phyloP scores from a whole-genome alignment of 495 filamentous ascomycete genomes.

The Lophium mytilinum region DNA sequence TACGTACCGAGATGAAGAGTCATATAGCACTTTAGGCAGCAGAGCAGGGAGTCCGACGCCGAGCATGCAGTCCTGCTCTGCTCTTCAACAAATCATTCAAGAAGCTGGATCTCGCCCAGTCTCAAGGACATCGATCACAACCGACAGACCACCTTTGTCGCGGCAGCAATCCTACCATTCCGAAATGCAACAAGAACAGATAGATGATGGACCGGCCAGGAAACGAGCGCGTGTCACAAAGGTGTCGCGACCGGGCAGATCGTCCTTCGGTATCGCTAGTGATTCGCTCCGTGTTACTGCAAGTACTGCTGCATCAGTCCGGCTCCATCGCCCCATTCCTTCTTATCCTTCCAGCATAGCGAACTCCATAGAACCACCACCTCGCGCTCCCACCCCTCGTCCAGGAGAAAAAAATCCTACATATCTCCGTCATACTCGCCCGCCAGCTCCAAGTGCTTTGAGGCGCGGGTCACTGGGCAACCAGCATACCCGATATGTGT shows the following conservation, averaged over 20 bases:
- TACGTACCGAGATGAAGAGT: background rate
- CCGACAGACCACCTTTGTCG: constrained; percentile 10
- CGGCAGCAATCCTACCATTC: background rate
- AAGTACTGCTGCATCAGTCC: constrained; percentile 77
- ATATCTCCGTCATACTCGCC: constrained; percentile 14
- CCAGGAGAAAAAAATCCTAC: constrained; percentile 14
- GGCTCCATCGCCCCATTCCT: constrained; percentile 71
- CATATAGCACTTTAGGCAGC: constrained; percentile 28
- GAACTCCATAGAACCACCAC: constrained; percentile 61
- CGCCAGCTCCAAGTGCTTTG: constrained; percentile 17
- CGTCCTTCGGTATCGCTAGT: constrained; percentile 59
- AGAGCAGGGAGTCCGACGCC: constrained; percentile 37
- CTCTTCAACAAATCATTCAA: constrained; percentile 5
- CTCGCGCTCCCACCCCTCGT: constrained; percentile 70
- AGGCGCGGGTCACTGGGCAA: constrained; percentile 12
- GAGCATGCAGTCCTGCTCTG: constrained; percentile 29
- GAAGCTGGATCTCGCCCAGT: constrained; percentile 36
- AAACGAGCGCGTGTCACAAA: constrained; percentile 68
- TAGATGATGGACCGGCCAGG: constrained; percentile 42
- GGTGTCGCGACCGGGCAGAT: constrained; percentile 57
- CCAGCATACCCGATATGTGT: constrained; percentile 2
- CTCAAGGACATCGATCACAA: constrained; percentile 37
- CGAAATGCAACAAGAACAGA: background rate
- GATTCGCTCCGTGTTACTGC: constrained; percentile 82
- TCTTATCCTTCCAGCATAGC: constrained; percentile 45